These are phyloP conservation scores for Sporothrix inflata DNA, from an alignment of 2,329 filamentous ascomycete genomes.

Conservation along the genomic window DNA sequence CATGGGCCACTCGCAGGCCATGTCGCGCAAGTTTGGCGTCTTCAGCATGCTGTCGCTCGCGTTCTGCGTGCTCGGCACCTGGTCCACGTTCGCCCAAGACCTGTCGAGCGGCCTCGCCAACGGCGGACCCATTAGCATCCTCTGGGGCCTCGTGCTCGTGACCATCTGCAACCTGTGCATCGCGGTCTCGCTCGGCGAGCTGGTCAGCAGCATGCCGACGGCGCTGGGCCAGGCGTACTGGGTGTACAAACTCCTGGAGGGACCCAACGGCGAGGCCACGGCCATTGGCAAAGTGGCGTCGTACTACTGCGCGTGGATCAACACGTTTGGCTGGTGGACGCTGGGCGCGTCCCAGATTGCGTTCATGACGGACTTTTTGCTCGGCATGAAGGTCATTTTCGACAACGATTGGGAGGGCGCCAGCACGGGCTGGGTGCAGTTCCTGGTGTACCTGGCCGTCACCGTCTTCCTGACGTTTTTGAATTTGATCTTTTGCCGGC, in stretches of 20 bases:
- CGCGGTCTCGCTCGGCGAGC: constrained; percentile 61
- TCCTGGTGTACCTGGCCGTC: constrained; percentile 57
- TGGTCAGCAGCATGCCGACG: constrained; percentile 62
- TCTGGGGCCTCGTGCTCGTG: constrained; percentile 73
- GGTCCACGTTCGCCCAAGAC: constrained; percentile 34
- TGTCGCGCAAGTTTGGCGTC: constrained; percentile 32
- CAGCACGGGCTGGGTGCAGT: constrained; percentile 37
- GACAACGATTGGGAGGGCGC: constrained; percentile 31
- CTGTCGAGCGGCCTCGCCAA: constrained; percentile 61
- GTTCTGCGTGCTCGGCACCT: constrained; percentile 34
- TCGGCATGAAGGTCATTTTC: constrained; percentile 33
- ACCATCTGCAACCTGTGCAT: constrained; percentile 73
- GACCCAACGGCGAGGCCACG: constrained; percentile 44
- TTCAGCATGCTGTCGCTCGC: constrained; percentile 33
- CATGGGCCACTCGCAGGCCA: constrained; percentile 33
- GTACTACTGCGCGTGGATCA: constrained; percentile 33
- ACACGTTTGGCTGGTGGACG: constrained; percentile 35
- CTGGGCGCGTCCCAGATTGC: constrained; percentile 33
- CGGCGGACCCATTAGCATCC: constrained; percentile 69
- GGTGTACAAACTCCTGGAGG: constrained; percentile 48
- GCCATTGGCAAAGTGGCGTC: constrained; percentile 23
- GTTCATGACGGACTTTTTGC: constrained; percentile 32
- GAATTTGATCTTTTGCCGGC: constrained; percentile 48
- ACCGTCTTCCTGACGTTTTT: constrained; percentile 37
- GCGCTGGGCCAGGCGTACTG: constrained; percentile 64